phyloP scores from a whole-genome alignment of 257 asterid species.

The Henckelia pumila region DNA sequence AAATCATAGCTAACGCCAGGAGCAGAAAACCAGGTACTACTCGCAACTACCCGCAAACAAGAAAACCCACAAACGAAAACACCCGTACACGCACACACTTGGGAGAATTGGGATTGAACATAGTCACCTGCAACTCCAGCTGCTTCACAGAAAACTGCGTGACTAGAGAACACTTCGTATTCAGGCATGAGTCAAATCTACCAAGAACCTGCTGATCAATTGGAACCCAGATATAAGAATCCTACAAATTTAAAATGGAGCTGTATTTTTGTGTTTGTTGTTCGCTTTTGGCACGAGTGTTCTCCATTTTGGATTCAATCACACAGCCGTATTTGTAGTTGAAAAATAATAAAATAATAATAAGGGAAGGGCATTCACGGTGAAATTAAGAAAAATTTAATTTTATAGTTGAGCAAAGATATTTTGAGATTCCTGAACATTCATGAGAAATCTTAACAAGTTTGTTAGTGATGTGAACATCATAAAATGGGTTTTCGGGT shows the following conservation, averaged over 20 bases:
- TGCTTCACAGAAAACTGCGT: constrained; percentile 50
- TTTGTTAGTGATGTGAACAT: no score
- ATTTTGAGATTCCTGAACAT: no score
- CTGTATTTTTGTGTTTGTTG: background rate
- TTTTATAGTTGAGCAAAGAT: no score
- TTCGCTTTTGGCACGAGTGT: background rate
- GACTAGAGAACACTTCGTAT: constrained; percentile 41
- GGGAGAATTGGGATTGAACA: constrained; percentile 5
- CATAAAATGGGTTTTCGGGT: no score
- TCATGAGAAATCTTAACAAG: no score
- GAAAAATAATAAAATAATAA: no score
- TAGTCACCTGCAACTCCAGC: constrained; percentile 77
- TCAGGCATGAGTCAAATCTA: constrained; percentile 32
- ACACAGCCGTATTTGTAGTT: background rate
- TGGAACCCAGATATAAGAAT: background rate
- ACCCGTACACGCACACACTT: background rate
- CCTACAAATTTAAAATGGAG: background rate
- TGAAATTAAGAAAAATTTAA: no score
- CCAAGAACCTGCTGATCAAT: background rate
- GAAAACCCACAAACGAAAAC: constrained; percentile 8
- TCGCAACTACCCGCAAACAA: constrained; percentile 9
- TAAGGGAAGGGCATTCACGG: no score
- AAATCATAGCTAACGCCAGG: background rate
- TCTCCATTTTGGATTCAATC: background rate
- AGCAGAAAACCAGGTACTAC: no score